Evolutionary conservation across 768 basidiomycete genomes (phyloP), one percentile per base, ranked within the genome.

Genomic region (Suillus decipiens): DNA sequence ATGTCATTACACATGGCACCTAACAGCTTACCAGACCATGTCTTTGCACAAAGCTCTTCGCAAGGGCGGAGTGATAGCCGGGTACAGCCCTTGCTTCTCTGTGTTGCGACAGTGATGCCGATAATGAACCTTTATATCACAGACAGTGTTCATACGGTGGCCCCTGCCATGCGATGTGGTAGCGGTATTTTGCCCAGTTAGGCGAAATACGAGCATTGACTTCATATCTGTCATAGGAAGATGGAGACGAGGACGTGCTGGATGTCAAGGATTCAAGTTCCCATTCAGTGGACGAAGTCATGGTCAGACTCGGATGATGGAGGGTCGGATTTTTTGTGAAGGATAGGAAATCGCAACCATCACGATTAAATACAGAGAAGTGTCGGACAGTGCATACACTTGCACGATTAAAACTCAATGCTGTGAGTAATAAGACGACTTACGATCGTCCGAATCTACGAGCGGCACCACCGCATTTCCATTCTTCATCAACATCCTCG

Each of bases 271-370:
- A 75, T 7, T 67, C 71, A 36, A 61, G 59, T n/a, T n/a, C n/a
- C 69, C 63, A 70, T 1, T 71, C 69, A 31, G 88, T 85, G 85
- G 91, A 93, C 71, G 88, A 90, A 75, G 90, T 85, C 68, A 86
- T 89, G 57, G n/a, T 87, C 84, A 72, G 77, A n/a, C n/a, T n/a
- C n/a, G n/a, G n/a, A 82, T 31, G 90, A 90, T 76, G 88, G 41
- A 36, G 59, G 24, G 22, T 36, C 45, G 7, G 43, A 10, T 36
- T 43, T n/a, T 17, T 45, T 53, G 48, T 42, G 60, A 58, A 57
- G 22, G 55, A 45, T 28, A 41, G 59, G 56, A 41, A 48, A 64
- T 63, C 28, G 48, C 7, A 33, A 28, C 53, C 24, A 42, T 34
- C 63, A 66, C 41, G 66, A 65, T 66, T 69, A 73, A 56, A 43